phyloP scores from a whole-genome alignment of 2,329 filamentous ascomycete genomes.

The Ophiostoma sp. region DNA sequence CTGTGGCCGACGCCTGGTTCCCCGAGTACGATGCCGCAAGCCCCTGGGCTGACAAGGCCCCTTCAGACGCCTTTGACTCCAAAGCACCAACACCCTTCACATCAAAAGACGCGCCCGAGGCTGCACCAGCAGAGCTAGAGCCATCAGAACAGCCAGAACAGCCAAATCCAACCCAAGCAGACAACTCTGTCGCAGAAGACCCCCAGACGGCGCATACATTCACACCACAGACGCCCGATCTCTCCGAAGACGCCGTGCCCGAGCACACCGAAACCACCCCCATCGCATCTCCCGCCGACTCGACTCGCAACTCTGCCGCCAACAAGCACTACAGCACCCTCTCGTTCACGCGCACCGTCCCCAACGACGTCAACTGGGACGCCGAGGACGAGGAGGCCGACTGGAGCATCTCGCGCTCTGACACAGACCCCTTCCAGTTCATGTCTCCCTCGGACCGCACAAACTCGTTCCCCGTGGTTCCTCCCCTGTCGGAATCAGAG shows the following conservation, averaged over 20 bases:
- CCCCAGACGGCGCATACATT: slow-evolving; percentile 5
- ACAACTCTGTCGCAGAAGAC: neutral
- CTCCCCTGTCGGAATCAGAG: slow-evolving; percentile 36
- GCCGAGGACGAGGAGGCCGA: slow-evolving; percentile 55
- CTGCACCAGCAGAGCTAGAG: neutral
- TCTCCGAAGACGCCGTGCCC: neutral
- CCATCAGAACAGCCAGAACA: neutral
- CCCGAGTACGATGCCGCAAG: slow-evolving; percentile 32
- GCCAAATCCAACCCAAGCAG: neutral
- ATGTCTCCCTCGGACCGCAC: slow-evolving; percentile 54
- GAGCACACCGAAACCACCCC: neutral
- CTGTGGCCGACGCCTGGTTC: slow-evolving; percentile 32
- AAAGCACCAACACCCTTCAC: neutral
- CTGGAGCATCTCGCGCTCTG: slow-evolving; percentile 48
- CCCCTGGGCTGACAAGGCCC: slow-evolving; percentile 22
- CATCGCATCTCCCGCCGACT: slow-evolving; percentile 4
- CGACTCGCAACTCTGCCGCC: slow-evolving; percentile 16
- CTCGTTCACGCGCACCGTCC: slow-evolving; percentile 60
- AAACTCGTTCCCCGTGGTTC: slow-evolving; percentile 59
- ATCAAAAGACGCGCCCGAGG: neutral
- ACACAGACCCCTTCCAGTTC: slow-evolving; percentile 55
- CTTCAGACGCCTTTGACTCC: slow-evolving; percentile 18
- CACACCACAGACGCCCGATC: neutral
- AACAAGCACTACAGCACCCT: slow-evolving; percentile 55
- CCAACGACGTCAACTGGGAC: slow-evolving; percentile 56